Evolutionary conservation across 2,329 filamentous ascomycete genomes (phyloP).

Genomic region (Leptoxyphium fumago): DNA sequence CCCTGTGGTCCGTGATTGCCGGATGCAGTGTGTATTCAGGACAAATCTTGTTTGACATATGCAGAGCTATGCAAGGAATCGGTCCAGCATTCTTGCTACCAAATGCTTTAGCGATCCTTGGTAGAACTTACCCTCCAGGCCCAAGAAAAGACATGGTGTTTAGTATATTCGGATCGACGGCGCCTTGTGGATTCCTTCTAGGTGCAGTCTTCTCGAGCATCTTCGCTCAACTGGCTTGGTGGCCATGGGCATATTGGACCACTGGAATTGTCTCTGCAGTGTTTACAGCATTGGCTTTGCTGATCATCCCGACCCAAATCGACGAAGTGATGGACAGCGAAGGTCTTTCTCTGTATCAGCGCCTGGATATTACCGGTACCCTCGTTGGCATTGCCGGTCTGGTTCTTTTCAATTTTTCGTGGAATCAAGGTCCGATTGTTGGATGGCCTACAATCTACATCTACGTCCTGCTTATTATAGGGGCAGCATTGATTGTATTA

Average conservation of each 20-base stretch:
- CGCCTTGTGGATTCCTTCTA: constrained; percentile 22
- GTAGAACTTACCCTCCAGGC: constrained; percentile 19
- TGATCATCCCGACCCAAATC: constrained; percentile 13
- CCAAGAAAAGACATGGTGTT: constrained; percentile 26
- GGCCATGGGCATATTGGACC: constrained; percentile 21
- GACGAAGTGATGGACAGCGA: constrained; percentile 5
- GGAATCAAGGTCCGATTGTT: constrained; percentile 19
- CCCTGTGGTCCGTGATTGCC: constrained; percentile 25
- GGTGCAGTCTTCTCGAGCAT: constrained; percentile 20
- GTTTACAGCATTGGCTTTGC: constrained; percentile 10
- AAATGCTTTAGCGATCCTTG: constrained; percentile 24
- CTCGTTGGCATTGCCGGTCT: constrained; percentile 16
- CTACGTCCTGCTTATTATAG: constrained; percentile 17
- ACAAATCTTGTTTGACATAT: constrained; percentile 21
- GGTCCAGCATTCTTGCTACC: constrained; percentile 23
- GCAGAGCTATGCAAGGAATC: constrained; percentile 26
- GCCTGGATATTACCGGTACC: constrained; percentile 16
- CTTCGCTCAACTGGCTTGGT: constrained; percentile 21
- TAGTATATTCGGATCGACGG: constrained; percentile 23
- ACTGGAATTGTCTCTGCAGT: constrained; percentile 14
- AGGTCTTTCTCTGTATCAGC: constrained; percentile 7
- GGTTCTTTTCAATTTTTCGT: constrained; percentile 19
- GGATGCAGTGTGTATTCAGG: constrained; percentile 22
- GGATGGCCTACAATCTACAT: constrained; percentile 17
- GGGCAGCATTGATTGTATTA: constrained; percentile 12